Percentiles rank a stretch among this genome's conserved stretches.
Conservation (phyloP, 805 yeast species). For the Candida koratica region DNA sequence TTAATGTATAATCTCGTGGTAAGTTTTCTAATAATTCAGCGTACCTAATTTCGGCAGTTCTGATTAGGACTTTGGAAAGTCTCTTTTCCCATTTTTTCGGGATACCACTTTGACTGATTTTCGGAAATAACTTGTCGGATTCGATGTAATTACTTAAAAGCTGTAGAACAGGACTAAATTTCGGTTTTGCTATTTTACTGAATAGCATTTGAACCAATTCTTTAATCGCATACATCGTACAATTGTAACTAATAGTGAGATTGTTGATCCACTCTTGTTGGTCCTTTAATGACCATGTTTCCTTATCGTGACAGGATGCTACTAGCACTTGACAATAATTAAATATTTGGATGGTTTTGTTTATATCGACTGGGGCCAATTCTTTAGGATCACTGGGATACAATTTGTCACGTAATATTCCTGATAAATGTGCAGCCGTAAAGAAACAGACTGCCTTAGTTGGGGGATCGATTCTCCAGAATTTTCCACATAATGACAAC, state of each 20-base stretch:
- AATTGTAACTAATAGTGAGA: constrained; percentile 43
- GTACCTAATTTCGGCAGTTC: constrained; percentile 36
- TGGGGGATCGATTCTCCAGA: constrained; percentile 57
- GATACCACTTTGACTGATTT: constrained; percentile 31
- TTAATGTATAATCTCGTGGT: constrained; percentile 57
- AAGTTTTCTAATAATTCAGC: constrained; percentile 40
- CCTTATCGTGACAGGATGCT: constrained; percentile 28
- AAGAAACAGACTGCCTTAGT: constrained; percentile 48
- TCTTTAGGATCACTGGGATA: constrained; percentile 17
- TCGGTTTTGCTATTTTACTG: constrained; percentile 46
- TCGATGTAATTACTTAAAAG: constrained; percentile 50
- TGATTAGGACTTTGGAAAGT: constrained; percentile 31
- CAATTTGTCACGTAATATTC: constrained; percentile 28
- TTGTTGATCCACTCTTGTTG: constrained; percentile 48
- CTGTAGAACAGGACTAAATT: constrained; percentile 49
- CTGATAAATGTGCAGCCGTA: constrained; percentile 43
- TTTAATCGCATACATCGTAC: constrained; percentile 44
- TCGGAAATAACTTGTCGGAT: constrained; percentile 41
- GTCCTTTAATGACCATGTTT: constrained; percentile 41
- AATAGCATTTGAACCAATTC: constrained; percentile 40
- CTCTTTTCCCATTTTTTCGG: constrained; percentile 46
- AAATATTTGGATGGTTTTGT: constrained; percentile 23
- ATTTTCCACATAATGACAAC: constrained; percentile 41
- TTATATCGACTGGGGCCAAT: constrained; percentile 30
- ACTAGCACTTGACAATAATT: constrained; percentile 26